Evolutionary conservation across 371 early-diverging fungal species (phyloP).

Genomic region (Coemansia sp.): DNA sequence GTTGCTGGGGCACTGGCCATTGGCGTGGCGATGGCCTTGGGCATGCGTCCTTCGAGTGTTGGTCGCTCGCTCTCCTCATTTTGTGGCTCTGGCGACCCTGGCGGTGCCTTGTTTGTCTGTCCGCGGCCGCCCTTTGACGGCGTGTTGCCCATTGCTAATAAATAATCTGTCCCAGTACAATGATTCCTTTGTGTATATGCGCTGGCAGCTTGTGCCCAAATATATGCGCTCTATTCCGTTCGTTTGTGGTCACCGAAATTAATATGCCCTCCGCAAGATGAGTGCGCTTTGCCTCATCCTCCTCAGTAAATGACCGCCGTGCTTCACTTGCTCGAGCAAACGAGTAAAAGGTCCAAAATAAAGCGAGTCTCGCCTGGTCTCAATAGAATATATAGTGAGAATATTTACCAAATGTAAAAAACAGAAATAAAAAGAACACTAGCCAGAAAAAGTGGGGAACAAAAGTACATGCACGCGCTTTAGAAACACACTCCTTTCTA

Average conservation of each 20-base stretch:
- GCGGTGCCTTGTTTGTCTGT: constrained; percentile 18
- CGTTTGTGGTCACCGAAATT: neutral
- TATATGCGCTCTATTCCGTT: neutral
- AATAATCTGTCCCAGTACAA: neutral
- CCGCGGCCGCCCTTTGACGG: constrained; percentile 32
- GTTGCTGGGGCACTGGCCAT: constrained; percentile 26
- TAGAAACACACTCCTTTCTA: neutral
- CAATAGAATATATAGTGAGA: neutral
- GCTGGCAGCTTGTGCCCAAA: neutral
- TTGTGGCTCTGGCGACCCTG: neutral
- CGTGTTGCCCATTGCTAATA: constrained; percentile 34
- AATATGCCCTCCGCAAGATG: neutral
- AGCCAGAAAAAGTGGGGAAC: neutral
- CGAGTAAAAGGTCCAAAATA: no score
- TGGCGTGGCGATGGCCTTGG: constrained; percentile 3
- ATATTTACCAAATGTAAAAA: neutral
- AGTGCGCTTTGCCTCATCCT: neutral
- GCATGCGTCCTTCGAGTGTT: constrained; percentile 17
- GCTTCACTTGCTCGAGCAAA: no score
- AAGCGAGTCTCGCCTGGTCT: no score
- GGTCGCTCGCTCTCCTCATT: neutral
- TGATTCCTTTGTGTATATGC: neutral
- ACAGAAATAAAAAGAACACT: neutral
- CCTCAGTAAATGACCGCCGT: neutral
- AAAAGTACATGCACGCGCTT: neutral